phyloP scores from a whole-genome alignment of 2,329 filamentous ascomycete genomes.

The Talaromyces sp. region DNA sequence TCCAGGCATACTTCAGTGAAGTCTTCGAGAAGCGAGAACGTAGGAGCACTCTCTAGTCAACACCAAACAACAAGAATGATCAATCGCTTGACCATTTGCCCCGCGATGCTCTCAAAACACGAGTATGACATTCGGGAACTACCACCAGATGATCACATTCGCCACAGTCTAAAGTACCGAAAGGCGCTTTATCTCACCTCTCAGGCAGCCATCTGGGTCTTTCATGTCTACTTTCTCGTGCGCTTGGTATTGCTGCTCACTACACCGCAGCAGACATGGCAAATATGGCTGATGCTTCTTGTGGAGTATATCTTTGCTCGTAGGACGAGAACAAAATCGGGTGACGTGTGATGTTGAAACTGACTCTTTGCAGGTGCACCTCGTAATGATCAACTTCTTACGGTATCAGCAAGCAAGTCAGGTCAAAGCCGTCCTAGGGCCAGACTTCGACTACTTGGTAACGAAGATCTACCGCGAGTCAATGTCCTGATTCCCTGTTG shows the following conservation, averaged over 20 bases:
- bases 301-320: conserved; percentile 27
- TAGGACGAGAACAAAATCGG: conserved; percentile 17
- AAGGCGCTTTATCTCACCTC: background rate
- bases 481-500: conserved; percentile 59
- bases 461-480: conserved; percentile 49
- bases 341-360: background rate
- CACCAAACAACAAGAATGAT: background rate
- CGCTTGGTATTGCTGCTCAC: conserved; percentile 21
- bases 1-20: background rate
- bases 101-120: conserved; percentile 1
- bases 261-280: conserved; percentile 22
- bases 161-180: background rate
- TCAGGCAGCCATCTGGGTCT: background rate
- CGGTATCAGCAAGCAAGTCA: conserved; percentile 22
- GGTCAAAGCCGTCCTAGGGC: conserved; percentile 18
- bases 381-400: conserved; percentile 26
- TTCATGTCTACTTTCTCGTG: conserved; percentile 22
- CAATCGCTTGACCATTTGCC: background rate
- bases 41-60: background rate
- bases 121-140: conserved; percentile 1
- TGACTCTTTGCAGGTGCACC: conserved; percentile 17
- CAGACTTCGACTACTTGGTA: conserved; percentile 26
- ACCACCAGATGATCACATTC: conserved; percentile 3
- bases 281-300: conserved; percentile 27
- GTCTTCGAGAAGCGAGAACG: background rate